Base-by-base conservation (phyloP, 192 early-diverging fungal species). In the Mortierella antarctica region DNA sequence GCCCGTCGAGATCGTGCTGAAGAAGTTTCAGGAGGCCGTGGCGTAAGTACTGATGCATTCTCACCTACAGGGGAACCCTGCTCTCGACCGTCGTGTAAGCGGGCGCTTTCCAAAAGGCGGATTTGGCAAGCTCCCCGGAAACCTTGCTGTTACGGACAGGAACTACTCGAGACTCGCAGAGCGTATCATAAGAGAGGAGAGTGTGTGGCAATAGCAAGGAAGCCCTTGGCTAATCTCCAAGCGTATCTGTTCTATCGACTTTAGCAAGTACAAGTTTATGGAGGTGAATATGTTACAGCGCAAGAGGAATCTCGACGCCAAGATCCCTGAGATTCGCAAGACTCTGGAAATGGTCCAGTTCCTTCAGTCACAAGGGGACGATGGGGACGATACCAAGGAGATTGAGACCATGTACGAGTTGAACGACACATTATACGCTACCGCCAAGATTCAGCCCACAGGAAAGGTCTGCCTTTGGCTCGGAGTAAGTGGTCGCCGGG, bases 261-360 rank as follows among this genome's bases (percentile, higher is more conserved):
- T 73, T 69, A 95, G 97, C 58, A 99, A 99, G 83, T 99, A 98
- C 92, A 95, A 94, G 83, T 98, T 95, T 76, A 99, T 99, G 97
- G 96, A 99, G 82, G 85, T 89, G 72, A 96, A 95, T 71, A 87
- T 94, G 79, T 82, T 95, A 17, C 95, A 96, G 69, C 93, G 95
- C 68, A 93, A 92, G 73, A 87, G 88, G 44, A 88, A 89, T 52
- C 88, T 99, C 20, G 95, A 97, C 70, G 86, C 91, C 40, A 99
- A 99, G 86, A 93, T 99, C 49, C 97, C 97, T 6, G 96, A 99
- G 81, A 95, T 99, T 65, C 90, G 94, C 85, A 98, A 98, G 84
- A 96, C 96, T 0, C 84, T 97, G 57, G 90, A 91, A 51, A 92
- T 94, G 83, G 95, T 98, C 31, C 85, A 92, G n/a, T 94, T 91